Evolutionary conservation across 1,284 basidiomycete genomes (phyloP), one percentile per base, ranked within the genome.

Genomic region (Anthracocystis walkeri): DNA sequence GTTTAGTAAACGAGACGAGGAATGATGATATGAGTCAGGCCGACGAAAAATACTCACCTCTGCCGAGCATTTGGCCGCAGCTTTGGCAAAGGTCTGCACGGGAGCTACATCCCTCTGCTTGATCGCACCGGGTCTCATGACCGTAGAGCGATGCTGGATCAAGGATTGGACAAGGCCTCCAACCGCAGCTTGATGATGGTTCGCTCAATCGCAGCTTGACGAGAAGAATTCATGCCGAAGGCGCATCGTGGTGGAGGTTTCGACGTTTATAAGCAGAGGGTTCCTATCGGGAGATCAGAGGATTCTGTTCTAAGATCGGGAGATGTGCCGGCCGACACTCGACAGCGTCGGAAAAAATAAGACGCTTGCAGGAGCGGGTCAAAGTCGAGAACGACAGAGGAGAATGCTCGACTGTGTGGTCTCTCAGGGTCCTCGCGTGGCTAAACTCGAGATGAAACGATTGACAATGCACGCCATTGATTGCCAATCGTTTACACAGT

Each of bases 31-130:
- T 14, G 31, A 16, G n/a, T 6, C 12, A 7, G 4, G n/a, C 0
- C 25, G 23, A 31, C 10, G 40, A 41, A 20, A 38, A 23, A n/a
- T 2, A 65, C 71, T 44, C 35, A 75, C 72, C 56, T 70, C 67
- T 27, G 57, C 41, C 18, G 68, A 63, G 62, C 76, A 78, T 40
- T 66, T 62, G 40, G 69, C 73, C 5, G 71, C 76, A 1, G 69
- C 68, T n/a, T 65, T 72, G 45, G 65, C 76, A 61, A 78, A 66
- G 33, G 73, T 76, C 58, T 73, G 65, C 31, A 78, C 66, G 38
- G 76, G 76, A 12, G 74, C 65, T 33, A 78, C 52, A 58, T 78
- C 76, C 61, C 69, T 65, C 40, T 71, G 64, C 58, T 58, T 75
- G 52, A 75, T 61, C 40, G 38, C 40, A 31, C 56, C 48, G 7